These are phyloP conservation scores for Tolypocladium tropicale DNA, from an alignment of 2,329 filamentous ascomycete genomes.

Conservation along the genomic window DNA sequence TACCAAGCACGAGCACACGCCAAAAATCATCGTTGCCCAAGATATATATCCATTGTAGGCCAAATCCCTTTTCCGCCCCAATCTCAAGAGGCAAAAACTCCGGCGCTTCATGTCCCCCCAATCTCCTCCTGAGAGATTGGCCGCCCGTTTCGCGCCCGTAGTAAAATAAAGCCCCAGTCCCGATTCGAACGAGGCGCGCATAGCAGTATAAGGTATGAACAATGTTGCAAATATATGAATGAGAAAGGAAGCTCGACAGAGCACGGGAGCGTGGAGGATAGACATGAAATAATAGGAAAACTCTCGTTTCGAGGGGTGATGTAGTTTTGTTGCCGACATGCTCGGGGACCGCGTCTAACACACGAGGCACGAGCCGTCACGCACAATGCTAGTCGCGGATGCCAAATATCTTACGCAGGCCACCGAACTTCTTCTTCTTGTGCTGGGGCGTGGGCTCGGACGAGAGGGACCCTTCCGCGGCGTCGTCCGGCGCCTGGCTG, in stretches of 20 bases:
- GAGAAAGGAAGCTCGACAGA: neutral
- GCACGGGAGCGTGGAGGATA: neutral
- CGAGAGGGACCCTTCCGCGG: slow-evolving; percentile 4
- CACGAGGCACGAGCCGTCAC: neutral
- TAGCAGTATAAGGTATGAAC: too few relatives aligned
- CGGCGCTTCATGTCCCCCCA: neutral
- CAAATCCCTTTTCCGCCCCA: neutral
- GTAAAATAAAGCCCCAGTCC: neutral
- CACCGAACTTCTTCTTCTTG: slow-evolving; percentile 58
- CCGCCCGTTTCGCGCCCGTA: neutral
- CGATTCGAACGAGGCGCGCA: neutral
- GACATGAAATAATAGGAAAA: neutral
- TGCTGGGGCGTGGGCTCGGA: slow-evolving; percentile 7
- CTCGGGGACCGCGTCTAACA: neutral
- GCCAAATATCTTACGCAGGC: slow-evolving; percentile 54
- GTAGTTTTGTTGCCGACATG: neutral
- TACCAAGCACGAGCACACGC: neutral
- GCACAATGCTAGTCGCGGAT: slow-evolving; percentile 29
- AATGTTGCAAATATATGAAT: neutral
- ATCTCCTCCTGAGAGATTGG: neutral
- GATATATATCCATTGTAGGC: too few relatives aligned
- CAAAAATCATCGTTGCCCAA: too few relatives aligned
- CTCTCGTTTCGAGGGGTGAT: neutral
- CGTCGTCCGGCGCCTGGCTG: slow-evolving; percentile 5
- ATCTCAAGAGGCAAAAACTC: neutral